phyloP scores from a whole-genome alignment of 2,329 filamentous ascomycete genomes.

The Torrubiellomyces zombiae region DNA sequence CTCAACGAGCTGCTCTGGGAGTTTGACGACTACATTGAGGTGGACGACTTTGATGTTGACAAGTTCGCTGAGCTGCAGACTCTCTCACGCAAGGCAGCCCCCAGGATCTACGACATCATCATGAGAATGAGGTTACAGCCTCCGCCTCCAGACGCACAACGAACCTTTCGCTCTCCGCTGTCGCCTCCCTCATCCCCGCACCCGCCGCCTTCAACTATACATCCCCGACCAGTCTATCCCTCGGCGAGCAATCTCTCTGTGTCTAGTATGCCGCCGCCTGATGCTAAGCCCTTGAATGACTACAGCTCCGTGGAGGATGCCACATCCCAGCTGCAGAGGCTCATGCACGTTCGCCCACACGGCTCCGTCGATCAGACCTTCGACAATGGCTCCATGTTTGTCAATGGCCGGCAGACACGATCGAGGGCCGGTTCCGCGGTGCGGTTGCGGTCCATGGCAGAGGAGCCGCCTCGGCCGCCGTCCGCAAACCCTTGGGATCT shows the following conservation, averaged over 20 bases:
- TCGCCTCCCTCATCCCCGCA: conserved; percentile 13
- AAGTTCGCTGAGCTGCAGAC: conserved; percentile 32
- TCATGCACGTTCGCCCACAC: conserved; percentile 9
- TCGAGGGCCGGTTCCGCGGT: too few relatives aligned
- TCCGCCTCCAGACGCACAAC: conserved; percentile 9
- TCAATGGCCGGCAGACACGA: too few relatives aligned
- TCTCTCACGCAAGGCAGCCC: conserved; percentile 29
- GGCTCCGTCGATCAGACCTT: too few relatives aligned
- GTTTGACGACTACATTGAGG: conserved; percentile 37
- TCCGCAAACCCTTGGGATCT: conserved; percentile 27
- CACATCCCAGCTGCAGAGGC: conserved; percentile 11
- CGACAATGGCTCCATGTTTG: too few relatives aligned
- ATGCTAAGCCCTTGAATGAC: neutral
- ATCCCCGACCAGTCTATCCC: too few relatives aligned
- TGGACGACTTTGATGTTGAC: conserved; percentile 30
- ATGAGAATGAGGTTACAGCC: conserved; percentile 35
- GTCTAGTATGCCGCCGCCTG: too few relatives aligned
- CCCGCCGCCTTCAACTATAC: conserved; percentile 3
- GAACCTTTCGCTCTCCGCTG: conserved; percentile 9
- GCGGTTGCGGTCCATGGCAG: too few relatives aligned
- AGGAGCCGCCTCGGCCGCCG: conserved; percentile 17
- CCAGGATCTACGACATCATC: conserved; percentile 31
- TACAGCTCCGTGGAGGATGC: conserved; percentile 12
- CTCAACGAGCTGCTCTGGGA: conserved; percentile 36
- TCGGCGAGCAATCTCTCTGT: too few relatives aligned